phyloP scores from a whole-genome alignment of 305 asterid genomes.

The Petunia hybrid region DNA sequence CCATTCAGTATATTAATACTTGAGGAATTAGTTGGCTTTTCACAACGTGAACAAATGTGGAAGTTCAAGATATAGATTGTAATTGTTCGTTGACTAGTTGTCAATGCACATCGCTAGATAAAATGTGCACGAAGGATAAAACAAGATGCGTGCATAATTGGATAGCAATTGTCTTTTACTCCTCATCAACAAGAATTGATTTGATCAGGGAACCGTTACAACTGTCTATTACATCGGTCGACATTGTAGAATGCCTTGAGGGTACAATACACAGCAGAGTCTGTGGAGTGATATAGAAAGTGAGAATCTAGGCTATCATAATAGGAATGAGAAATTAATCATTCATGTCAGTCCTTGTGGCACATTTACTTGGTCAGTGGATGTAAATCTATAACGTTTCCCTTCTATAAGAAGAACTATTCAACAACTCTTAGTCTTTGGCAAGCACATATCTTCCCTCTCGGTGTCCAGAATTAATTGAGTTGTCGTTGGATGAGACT shows the following conservation, averaged over 20 bases:
- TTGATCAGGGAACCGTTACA: conserved; percentile 18
- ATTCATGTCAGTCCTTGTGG: not conserved
- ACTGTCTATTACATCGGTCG: not conserved
- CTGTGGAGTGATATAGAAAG: not conserved
- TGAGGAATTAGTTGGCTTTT: too few species aligned
- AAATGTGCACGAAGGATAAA: too few species aligned
- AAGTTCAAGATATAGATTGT: too few species aligned
- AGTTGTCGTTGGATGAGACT: not conserved
- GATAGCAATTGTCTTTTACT: not conserved
- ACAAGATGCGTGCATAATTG: not conserved
- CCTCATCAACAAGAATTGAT: not conserved
- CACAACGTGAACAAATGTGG: too few species aligned
- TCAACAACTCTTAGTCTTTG: conserved; percentile 24
- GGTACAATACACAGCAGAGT: not conserved
- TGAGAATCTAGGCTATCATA: too few species aligned
- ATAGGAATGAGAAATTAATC: conserved; percentile 11
- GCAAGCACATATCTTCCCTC: conserved; percentile 27
- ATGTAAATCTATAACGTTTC: not conserved
- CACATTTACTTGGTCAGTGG: conserved; percentile 12
- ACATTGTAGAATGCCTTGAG: not conserved
- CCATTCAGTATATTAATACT: too few species aligned
- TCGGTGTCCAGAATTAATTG: conserved; percentile 30
- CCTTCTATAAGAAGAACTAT: not conserved
- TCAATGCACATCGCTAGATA: too few species aligned
- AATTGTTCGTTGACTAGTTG: too few species aligned